Evolutionary conservation across 106 monocot genomes (phyloP), one percentile per base, ranked within the genome.

Genomic region (Alisma plantagoaquatica): DNA sequence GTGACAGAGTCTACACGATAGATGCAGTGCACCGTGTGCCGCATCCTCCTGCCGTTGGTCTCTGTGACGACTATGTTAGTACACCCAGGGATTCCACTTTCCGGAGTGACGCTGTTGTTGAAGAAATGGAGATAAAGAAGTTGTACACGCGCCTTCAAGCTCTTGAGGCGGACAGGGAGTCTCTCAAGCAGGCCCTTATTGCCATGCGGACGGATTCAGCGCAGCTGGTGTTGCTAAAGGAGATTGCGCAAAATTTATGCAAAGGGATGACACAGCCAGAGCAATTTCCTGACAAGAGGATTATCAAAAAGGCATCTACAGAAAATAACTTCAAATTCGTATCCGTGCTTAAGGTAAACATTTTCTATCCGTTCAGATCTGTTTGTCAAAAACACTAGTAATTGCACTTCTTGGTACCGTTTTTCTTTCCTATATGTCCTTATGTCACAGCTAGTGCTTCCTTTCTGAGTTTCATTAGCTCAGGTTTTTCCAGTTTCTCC

Each of bases 121-220:
- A 65, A 14, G 63, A 72, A 28, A 50, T 23, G 2, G 78, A 78
- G 18, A 67, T 82, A 4, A 72, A 73, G 60, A 73, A 60, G 52
- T 56, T 87, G n/a, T 69, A 82, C 46, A 31, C 51, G 62, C 74
- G 78, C 73, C 45, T 87, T 31, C 78, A 82, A 62, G 82, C 69
- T 0, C 56, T 87, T 29, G 87, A 87, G 49, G 87, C 81, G 4
- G 81, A 87, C 19, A 68, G 81, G 65, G 87, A 78, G 48, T 75
- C 87, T 0, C 73, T 87, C 75, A 68, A 71, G 65, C 69, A 78
- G 43, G 72, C 71, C 0, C 61, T 82, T 27, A 49, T 75, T 27
- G 59, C 81, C 12, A 72, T 87, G 81, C 31, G 65, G 27, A 75
- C 64, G 1, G 48, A 65, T 10, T 35, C 78, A 38, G 81, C 78